A percentile compares a stretch with the other conserved stretches of the same genome.
These are phyloP conservation scores for Citrullus colocynthis DNA, from an alignment of 306 rosid genomes.

Conservation along the genomic window DNA sequence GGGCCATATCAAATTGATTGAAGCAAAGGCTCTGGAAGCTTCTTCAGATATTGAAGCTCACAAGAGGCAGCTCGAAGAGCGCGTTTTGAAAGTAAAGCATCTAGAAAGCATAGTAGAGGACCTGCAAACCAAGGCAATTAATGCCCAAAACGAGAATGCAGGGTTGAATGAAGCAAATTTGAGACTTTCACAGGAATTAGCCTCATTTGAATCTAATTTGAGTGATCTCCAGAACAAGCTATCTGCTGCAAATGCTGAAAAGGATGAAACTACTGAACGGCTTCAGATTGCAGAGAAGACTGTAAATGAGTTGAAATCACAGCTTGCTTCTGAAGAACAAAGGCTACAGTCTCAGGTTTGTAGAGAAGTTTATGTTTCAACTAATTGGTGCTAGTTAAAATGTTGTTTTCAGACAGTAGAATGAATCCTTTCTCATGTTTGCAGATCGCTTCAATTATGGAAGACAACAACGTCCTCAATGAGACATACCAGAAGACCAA, in stretches of 20 bases:
- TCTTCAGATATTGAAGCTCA: constrained; percentile 25
- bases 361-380: not conserved
- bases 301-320: constrained; percentile 35
- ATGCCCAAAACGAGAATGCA: constrained; percentile 47
- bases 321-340: constrained; percentile 54
- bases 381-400: not conserved
- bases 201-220: constrained; percentile 39
- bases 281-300: constrained; percentile 31
- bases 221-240: constrained; percentile 42
- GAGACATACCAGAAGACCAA: constrained; percentile 55
- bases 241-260: constrained; percentile 35
- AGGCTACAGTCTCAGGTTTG: constrained; percentile 73
- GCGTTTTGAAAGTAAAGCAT: constrained; percentile 39
- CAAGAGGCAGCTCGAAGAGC: constrained; percentile 44
- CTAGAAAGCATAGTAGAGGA: constrained; percentile 53
- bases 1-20: constrained; percentile 31
- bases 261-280: constrained; percentile 42
- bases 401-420: not conserved
- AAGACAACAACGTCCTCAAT: constrained; percentile 67
- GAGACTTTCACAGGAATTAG: constrained; percentile 49
- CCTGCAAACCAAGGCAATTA: constrained; percentile 35
- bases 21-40: constrained; percentile 41
- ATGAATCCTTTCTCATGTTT: not conserved
- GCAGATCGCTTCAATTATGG: constrained; percentile 63
- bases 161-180: constrained; percentile 41